Percentiles rank a stretch among this genome's conserved stretches.
These are phyloP conservation scores for Suillus brevipes DNA, from an alignment of 768 basidiomycete genomes.

Conservation along the genomic window DNA sequence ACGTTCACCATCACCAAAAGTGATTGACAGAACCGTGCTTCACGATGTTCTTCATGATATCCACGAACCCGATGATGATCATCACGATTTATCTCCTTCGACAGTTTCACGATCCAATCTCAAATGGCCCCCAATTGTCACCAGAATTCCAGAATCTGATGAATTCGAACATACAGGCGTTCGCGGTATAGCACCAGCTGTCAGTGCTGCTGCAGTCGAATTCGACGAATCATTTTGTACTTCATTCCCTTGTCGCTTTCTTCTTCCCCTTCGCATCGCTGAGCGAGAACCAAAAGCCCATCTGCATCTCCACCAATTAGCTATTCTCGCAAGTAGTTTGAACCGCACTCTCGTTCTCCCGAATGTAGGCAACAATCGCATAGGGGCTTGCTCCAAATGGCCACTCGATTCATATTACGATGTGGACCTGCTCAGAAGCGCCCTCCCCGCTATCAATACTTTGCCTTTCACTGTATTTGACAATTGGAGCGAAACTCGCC, in stretches of 20 bases:
- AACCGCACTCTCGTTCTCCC: conserved; percentile 62
- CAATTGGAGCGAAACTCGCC: conserved; percentile 37
- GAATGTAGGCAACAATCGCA: conserved; percentile 55
- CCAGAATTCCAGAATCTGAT: conserved; percentile 32
- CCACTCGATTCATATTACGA: conserved; percentile 54
- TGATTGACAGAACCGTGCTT: background rate
- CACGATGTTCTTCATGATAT: background rate
- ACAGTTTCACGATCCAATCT: background rate
- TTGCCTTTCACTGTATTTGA: conserved; percentile 39
- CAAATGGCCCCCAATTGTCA: conserved; percentile 37
- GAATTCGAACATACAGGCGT: background rate
- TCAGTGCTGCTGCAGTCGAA: background rate
- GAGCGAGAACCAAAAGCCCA: conserved; percentile 64
- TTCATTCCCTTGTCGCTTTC: conserved; percentile 40
- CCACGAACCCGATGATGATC: background rate
- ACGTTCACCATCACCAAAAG: background rate
- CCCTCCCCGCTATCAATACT: conserved; percentile 18
- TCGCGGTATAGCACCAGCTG: conserved; percentile 8
- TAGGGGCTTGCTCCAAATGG: conserved; percentile 52
- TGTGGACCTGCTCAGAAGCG: conserved; percentile 16
- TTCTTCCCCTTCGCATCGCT: conserved; percentile 48
- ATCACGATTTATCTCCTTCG: background rate
- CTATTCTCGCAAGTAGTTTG: conserved; percentile 46
- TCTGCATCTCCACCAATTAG: conserved; percentile 53
- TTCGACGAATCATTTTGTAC: conserved; percentile 27